phyloP scores from a whole-genome alignment of 2,329 filamentous ascomycete species.

The Colletotrichum spaethianum region DNA sequence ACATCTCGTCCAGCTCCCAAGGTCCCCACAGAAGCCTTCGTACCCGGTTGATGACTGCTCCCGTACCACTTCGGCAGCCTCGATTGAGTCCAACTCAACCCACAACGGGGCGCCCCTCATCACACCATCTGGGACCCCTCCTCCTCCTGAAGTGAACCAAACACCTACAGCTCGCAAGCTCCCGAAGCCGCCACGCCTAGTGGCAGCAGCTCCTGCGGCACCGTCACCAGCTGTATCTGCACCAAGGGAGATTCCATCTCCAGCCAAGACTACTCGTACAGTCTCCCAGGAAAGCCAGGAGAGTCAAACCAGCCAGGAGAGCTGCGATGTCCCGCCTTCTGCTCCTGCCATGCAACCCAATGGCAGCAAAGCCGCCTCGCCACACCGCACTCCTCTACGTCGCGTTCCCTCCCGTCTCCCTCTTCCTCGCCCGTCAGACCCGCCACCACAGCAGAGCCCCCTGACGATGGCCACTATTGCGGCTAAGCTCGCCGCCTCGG shows the following conservation, averaged over 20 bases:
- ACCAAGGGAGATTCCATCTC: constrained; percentile 6
- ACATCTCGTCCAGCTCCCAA: constrained; percentile 49
- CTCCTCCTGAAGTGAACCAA: constrained; percentile 20
- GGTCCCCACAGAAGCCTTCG: constrained; percentile 49
- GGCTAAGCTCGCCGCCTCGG: constrained; percentile 74
- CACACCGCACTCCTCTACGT: constrained; percentile 40
- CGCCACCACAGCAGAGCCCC: constrained; percentile 66
- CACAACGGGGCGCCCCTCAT: constrained; percentile 45
- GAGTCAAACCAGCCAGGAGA: constrained; percentile 16
- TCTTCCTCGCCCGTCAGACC: constrained; percentile 55
- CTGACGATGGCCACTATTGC: constrained; percentile 74
- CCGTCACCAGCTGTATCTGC: not conserved
- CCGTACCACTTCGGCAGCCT: constrained; percentile 37
- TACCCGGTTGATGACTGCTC: constrained; percentile 39
- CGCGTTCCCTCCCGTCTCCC: constrained; percentile 51
- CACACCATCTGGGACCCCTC: constrained; percentile 35
- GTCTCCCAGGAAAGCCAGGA: constrained; percentile 36
- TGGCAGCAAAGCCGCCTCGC: constrained; percentile 32
- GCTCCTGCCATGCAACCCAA: constrained; percentile 39
- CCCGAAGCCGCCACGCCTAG: constrained; percentile 34
- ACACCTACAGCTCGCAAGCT: constrained; percentile 31
- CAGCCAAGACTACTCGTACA: constrained; percentile 15
- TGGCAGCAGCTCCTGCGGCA: constrained; percentile 8
- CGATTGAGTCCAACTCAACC: constrained; percentile 45
- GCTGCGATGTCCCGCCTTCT: constrained; percentile 45